A percentile compares a stretch with the other conserved stretches of the same genome.
Evolutionary conservation across 805 yeast species (phyloP).

Genomic region (Yamadazyma akitaensis): DNA sequence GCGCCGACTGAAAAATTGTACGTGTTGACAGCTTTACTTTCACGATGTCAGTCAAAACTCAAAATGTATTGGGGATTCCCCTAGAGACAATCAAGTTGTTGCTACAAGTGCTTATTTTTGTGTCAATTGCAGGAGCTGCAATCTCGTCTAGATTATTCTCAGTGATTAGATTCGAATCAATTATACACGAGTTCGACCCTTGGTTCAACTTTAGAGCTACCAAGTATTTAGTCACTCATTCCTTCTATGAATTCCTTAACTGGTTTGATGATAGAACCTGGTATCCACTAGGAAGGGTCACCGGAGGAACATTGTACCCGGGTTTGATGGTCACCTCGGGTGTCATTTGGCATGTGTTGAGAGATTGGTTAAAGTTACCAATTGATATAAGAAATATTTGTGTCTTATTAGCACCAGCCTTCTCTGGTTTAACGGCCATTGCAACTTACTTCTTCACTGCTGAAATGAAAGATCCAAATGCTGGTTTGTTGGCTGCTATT

Average conservation of each 20-base stretch:
- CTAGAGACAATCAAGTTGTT: constrained; percentile 41
- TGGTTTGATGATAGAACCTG: constrained; percentile 99
- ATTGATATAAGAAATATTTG: constrained; percentile 93
- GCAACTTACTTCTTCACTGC: constrained; percentile 83
- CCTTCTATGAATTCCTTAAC: constrained; percentile 87
- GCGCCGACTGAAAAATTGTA: constrained; percentile 7
- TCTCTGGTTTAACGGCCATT: constrained; percentile 87
- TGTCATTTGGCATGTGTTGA: constrained; percentile 71
- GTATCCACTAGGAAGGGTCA: constrained; percentile 98
- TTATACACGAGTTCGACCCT: constrained; percentile 96
- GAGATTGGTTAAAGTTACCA: constrained; percentile 66
- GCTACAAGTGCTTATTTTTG: constrained; percentile 63
- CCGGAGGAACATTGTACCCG: constrained; percentile 98
- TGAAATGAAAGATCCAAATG: constrained; percentile 86
- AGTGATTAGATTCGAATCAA: constrained; percentile 93
- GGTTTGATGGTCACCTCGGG: constrained; percentile 99
- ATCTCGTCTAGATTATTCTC: constrained; percentile 89
- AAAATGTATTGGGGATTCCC: constrained; percentile 24
- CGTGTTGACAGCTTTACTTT: constrained; percentile 1
- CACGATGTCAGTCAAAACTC: constrained; percentile 18
- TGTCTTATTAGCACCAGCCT: constrained; percentile 95
- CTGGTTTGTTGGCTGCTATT: constrained; percentile 88
- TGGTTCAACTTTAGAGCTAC: constrained; percentile 98
- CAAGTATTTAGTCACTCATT: constrained; percentile 78
- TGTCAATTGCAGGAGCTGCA: constrained; percentile 86